Evolutionary conservation across 2,329 filamentous ascomycete species (phyloP).

Genomic region (Apiospora hydei): DNA sequence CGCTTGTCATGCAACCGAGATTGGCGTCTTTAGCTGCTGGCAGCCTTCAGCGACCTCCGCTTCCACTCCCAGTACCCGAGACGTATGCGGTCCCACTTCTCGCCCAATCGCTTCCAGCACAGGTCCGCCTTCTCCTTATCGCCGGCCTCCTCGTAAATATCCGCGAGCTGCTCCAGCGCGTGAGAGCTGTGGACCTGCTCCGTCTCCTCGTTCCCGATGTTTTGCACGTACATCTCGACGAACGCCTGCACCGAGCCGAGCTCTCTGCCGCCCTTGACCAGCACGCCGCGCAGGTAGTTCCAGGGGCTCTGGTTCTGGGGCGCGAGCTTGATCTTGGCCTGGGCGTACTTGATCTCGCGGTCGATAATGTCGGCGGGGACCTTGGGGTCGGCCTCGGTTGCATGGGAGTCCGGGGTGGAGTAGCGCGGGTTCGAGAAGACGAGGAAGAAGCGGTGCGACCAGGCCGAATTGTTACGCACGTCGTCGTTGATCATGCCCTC

Average conservation of each 20-base stretch:
- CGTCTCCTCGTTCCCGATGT: constrained; percentile 49
- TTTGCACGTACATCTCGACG: constrained; percentile 58
- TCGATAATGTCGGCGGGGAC: constrained; percentile 71
- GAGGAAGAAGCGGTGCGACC: constrained; percentile 97
- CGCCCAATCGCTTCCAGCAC: constrained; percentile 76
- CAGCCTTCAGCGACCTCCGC: constrained; percentile 6
- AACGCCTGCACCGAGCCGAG: constrained; percentile 56
- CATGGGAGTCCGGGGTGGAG: constrained; percentile 54
- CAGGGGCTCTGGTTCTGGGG: constrained; percentile 95
- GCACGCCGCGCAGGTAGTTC: constrained; percentile 85
- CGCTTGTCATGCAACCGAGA: neutral
- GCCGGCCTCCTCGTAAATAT: constrained; percentile 67
- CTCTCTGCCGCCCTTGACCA: constrained; percentile 69
- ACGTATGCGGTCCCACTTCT: constrained; percentile 90
- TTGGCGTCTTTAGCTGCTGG: neutral
- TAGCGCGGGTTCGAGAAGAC: constrained; percentile 72
- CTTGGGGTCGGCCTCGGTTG: constrained; percentile 60
- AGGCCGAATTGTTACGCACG: constrained; percentile 94
- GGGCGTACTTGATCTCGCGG: constrained; percentile 77
- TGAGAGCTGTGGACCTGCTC: constrained; percentile 68
- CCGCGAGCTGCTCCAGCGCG: constrained; percentile 75
- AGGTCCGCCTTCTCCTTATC: constrained; percentile 68
- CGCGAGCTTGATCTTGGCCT: constrained; percentile 76
- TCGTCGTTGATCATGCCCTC: constrained; percentile 79
- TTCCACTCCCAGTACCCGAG: constrained; percentile 91